Conservation (phyloP, 352 stramenopile genomes). For the Pythium chondricola region DNA sequence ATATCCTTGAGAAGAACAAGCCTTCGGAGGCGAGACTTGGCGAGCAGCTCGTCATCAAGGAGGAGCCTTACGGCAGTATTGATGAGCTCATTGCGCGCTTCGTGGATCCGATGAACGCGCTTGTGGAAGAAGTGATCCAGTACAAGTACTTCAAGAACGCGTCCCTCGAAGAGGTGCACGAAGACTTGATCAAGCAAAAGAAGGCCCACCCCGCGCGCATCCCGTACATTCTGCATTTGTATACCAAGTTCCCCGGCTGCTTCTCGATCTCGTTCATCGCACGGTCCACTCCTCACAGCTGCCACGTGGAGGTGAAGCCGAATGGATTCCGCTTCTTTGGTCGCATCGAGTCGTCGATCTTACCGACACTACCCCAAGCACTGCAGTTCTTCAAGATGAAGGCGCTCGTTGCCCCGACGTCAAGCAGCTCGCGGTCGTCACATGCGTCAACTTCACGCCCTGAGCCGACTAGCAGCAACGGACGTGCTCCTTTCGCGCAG, state of each 20-base stretch:
- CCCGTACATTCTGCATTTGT: conserved; percentile 80
- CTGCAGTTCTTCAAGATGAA: conserved; percentile 91
- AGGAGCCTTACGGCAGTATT: conserved; percentile 83
- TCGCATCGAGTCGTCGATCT: conserved; percentile 79
- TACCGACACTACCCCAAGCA: conserved; percentile 70
- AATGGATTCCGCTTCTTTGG: conserved; percentile 84
- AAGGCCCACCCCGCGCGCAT: conserved; percentile 79
- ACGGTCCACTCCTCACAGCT: conserved; percentile 75
- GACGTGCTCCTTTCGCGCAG: conserved; percentile 58
- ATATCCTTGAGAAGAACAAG: conserved; percentile 86
- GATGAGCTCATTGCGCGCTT: conserved; percentile 86
- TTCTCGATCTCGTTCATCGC: conserved; percentile 89
- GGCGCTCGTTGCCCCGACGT: conserved; percentile 51
- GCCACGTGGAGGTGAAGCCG: conserved; percentile 84
- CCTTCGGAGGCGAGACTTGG: conserved; percentile 78
- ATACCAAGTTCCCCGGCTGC: conserved; percentile 82
- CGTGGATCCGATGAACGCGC: conserved; percentile 84
- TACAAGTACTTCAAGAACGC: conserved; percentile 86
- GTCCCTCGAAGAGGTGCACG: conserved; percentile 65
- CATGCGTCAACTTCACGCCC: conserved; percentile 25
- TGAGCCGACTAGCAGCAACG: conserved; percentile 29
- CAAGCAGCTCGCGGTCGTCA: conserved; percentile 21
- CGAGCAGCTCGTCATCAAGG: conserved; percentile 80
- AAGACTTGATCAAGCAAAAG: conserved; percentile 87
- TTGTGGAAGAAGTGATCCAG: conserved; percentile 79